phyloP scores from a whole-genome alignment of 1,284 basidiomycete species.

The Heliocybe sulcata region DNA sequence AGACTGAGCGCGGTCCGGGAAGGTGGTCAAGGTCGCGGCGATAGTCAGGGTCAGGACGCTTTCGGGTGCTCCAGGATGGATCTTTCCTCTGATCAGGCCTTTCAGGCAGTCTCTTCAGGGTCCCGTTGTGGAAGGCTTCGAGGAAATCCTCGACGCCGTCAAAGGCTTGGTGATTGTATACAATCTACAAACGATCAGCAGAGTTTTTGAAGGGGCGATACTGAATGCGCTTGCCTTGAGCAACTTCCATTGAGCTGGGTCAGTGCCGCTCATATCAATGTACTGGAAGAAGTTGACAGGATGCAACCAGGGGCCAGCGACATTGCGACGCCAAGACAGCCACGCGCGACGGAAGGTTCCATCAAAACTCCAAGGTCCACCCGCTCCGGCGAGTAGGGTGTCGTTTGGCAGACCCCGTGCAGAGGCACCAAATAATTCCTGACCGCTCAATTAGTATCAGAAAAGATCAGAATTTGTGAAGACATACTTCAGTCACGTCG shows the following conservation, averaged over 20 bases:
- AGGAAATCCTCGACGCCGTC: slow-evolving; percentile 37
- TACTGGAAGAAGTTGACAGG: slow-evolving; percentile 51
- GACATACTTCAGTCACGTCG: slow-evolving; percentile 26
- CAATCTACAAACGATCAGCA: slow-evolving; percentile 25
- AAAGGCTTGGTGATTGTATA: slow-evolving; percentile 56
- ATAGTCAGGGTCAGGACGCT: slow-evolving; percentile 24
- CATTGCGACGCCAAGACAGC: slow-evolving; percentile 41
- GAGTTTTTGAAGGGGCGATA: background rate
- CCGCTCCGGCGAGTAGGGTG: slow-evolving; percentile 34
- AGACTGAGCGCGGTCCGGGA: slow-evolving; percentile 52
- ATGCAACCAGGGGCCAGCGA: slow-evolving; percentile 44
- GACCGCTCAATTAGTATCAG: background rate
- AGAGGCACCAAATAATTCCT: slow-evolving; percentile 38
- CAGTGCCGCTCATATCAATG: slow-evolving; percentile 50
- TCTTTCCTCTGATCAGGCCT: slow-evolving; percentile 24
- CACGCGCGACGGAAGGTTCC: slow-evolving; percentile 50
- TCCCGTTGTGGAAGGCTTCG: slow-evolving; percentile 45
- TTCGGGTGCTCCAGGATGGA: slow-evolving; percentile 40
- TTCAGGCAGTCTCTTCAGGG: slow-evolving; percentile 33
- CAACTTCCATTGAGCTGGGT: slow-evolving; percentile 41
- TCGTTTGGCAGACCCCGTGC: slow-evolving; percentile 32
- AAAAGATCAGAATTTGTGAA: background rate
- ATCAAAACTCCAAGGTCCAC: slow-evolving; percentile 51
- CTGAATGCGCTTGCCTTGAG: slow-evolving; percentile 29
- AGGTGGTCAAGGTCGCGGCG: slow-evolving; percentile 52